Base-by-base conservation (phyloP, 352 stramenopile genomes). In the Globisporangium heterothallicum region DNA sequence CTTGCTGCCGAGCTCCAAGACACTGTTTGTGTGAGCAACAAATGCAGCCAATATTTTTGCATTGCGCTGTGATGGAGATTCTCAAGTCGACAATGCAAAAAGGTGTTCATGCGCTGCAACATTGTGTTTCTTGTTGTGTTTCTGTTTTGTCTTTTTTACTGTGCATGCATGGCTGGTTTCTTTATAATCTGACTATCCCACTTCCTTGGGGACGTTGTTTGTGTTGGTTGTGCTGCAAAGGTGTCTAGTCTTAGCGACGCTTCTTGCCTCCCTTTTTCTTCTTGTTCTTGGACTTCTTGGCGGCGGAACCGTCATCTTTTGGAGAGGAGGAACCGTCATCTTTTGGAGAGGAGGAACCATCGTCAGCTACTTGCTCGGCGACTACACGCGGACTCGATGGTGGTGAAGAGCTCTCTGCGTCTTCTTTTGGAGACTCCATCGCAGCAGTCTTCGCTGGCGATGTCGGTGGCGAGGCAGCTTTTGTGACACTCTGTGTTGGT, bases 231-330 rank as follows among this genome's bases (percentile, higher is more conserved):
- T n/a, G n/a, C n/a, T 10, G 16, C 6, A 2, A 6, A 22, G 14
- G 27, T 16, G 32, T 16, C n/a, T 38, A 10, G 14, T 18, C 25
- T 53, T 69, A 74, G 27, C 58, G 60, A 16, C 71, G 67, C 64
- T 86, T 86, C 64, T 83, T 77, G 57, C 62, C 53, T 50, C 77
- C 78, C 59, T 70, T 74, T 60, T 85, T 87, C 67, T 71, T 83
- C 56, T 68, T 75, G 58, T 53, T 53, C 63, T 89, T 89, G 35
- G 46, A 63, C 50, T 67, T 74, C 66, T 74, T 73, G 25, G 45
- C 45, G 24, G 43, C 34, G 32, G 14, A 16, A 12, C 9, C 41
- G 41, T 46, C 41, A n/a, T 25, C 41, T 18, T 46, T 46, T 6
- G 41, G 41, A n/a, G 41, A 46, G 14, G 41, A 46, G 3, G 54